Evolutionary conservation across 1,284 basidiomycete species (phyloP).

Genomic region (Irpex rosettiformis): DNA sequence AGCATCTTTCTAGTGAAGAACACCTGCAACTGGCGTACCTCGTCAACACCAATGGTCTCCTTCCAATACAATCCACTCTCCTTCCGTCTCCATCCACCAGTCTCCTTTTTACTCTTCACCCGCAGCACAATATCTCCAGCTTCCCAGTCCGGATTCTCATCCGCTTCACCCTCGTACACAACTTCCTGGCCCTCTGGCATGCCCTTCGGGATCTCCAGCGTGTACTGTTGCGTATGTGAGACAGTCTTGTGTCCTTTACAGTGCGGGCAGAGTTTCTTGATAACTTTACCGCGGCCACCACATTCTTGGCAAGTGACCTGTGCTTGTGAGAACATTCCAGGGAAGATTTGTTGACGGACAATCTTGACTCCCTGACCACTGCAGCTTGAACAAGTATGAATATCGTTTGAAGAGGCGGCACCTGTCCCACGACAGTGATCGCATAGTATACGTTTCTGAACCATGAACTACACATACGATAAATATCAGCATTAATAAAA

Average conservation of each 20-base stretch:
- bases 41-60: slow-evolving; percentile 85
- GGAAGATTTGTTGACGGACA: slow-evolving; percentile 90
- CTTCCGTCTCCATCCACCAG: slow-evolving; percentile 83
- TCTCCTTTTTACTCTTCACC: slow-evolving; percentile 71
- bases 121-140: slow-evolving; percentile 86
- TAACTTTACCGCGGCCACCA: slow-evolving; percentile 76
- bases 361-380: slow-evolving; percentile 83
- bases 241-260: slow-evolving; percentile 83
- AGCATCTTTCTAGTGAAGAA: not conserved
- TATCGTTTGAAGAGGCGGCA: slow-evolving; percentile 82
- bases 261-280: slow-evolving; percentile 74
- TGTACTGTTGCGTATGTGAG: slow-evolving; percentile 79
- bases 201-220: slow-evolving; percentile 80
- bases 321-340: slow-evolving; percentile 88
- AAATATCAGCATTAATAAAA: not conserved
- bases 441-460: slow-evolving; percentile 86
- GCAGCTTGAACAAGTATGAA: slow-evolving; percentile 79
- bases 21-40: slow-evolving; percentile 50
- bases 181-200: slow-evolving; percentile 91
- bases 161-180: slow-evolving; percentile 89
- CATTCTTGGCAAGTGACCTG: slow-evolving; percentile 80
- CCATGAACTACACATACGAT: slow-evolving; percentile 62
- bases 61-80: slow-evolving; percentile 88
- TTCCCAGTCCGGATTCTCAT: slow-evolving; percentile 92
- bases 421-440: slow-evolving; percentile 92